Evolutionary conservation across 495 filamentous ascomycete species (phyloP).

Genomic region (Aspergillus wentii): DNA sequence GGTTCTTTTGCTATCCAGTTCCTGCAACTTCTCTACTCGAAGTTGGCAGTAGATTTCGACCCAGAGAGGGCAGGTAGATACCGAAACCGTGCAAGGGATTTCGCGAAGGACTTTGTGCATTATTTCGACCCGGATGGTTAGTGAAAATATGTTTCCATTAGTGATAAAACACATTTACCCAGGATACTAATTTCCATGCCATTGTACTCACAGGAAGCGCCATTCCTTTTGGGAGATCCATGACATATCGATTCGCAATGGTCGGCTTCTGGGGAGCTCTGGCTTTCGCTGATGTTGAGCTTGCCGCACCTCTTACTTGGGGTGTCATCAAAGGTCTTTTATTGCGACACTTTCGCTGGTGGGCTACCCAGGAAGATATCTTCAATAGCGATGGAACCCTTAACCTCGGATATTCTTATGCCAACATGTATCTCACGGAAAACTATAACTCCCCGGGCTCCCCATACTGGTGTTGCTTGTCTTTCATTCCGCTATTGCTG

Average conservation of each 20-base stretch:
- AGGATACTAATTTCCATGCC: no score
- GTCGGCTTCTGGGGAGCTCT: slow-evolving; percentile 75
- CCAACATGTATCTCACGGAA: slow-evolving; percentile 74
- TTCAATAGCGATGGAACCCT: slow-evolving; percentile 69
- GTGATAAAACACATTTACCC: no score
- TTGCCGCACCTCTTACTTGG: slow-evolving; percentile 66
- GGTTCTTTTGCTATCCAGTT: slow-evolving; percentile 78
- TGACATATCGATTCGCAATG: slow-evolving; percentile 80
- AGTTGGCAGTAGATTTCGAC: slow-evolving; percentile 64
- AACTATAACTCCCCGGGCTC: slow-evolving; percentile 75
- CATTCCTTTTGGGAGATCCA: slow-evolving; percentile 70
- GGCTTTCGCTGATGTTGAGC: slow-evolving; percentile 67
- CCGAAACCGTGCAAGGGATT: slow-evolving; percentile 57
- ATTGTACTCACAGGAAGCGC: slow-evolving; percentile 31
- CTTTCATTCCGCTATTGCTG: slow-evolving; percentile 67
- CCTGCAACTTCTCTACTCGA: slow-evolving; percentile 71
- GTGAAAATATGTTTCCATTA: no score
- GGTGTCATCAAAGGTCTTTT: slow-evolving; percentile 73
- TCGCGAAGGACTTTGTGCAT: slow-evolving; percentile 65
- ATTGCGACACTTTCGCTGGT: slow-evolving; percentile 71
- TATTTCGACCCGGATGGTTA: slow-evolving; percentile 69
- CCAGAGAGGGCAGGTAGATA: slow-evolving; percentile 64
- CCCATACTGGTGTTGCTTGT: slow-evolving; percentile 72
- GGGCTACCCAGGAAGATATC: slow-evolving; percentile 67
- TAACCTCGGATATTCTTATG: slow-evolving; percentile 72